Conservation (phyloP, 2,329 filamentous ascomycete genomes). For the Penicillium sp. region DNA sequence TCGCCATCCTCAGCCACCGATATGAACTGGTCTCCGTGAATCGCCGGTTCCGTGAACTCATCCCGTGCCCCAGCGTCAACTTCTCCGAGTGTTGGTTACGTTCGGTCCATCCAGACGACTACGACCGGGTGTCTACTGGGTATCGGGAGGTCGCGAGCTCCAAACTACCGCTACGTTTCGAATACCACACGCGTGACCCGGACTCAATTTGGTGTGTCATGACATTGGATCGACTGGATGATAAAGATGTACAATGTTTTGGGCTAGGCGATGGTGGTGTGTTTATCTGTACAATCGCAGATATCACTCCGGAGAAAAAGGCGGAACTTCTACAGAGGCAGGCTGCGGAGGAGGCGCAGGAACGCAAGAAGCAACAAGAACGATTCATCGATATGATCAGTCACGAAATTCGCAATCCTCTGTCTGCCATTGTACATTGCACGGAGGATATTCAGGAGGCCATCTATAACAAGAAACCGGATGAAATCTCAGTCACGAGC, state of each 20-base stretch:
- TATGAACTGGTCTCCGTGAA: slow-evolving; percentile 18
- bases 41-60: slow-evolving; percentile 16
- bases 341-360: slow-evolving; percentile 69
- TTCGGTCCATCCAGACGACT: slow-evolving; percentile 18
- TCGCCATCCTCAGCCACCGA: slow-evolving; percentile 17
- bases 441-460: slow-evolving; percentile 41
- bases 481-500: slow-evolving; percentile 42
- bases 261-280: slow-evolving; percentile 5
- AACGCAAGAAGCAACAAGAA: slow-evolving; percentile 70
- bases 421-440: slow-evolving; percentile 52
- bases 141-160: slow-evolving; percentile 6
- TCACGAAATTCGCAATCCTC: slow-evolving; percentile 50
- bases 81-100: slow-evolving; percentile 14
- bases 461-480: slow-evolving; percentile 6
- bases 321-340: slow-evolving; percentile 71
- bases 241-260: slow-evolving; percentile 9
- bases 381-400: slow-evolving; percentile 68
- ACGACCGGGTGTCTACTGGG: slow-evolving; percentile 7
- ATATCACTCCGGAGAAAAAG: slow-evolving; percentile 78
- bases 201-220: slow-evolving; percentile 17
- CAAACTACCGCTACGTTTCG: slow-evolving; percentile 13
- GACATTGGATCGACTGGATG: slow-evolving; percentile 12
- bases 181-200: slow-evolving; percentile 18
- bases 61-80: background rate
- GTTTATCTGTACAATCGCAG: slow-evolving; percentile 51